Conservation (phyloP, 441 rosid genomes). For the Eutrema salsugineum region DNA sequence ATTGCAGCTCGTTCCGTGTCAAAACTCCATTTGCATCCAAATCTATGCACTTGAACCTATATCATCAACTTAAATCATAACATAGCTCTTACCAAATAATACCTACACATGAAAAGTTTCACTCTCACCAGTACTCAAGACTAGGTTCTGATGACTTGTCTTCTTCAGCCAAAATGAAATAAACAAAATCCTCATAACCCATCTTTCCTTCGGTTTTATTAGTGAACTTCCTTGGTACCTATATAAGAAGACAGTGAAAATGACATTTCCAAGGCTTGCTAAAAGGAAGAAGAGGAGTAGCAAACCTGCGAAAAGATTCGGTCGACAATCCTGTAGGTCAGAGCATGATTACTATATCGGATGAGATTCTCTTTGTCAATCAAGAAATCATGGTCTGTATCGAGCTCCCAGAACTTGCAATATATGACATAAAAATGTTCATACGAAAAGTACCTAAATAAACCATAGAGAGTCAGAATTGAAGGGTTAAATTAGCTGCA, state of each 20-base stretch:
- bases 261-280: not conserved
- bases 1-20: conserved; percentile 90
- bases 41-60: conserved; percentile 96
- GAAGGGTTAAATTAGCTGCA: not conserved
- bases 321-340: conserved; percentile 97
- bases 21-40: conserved; percentile 92
- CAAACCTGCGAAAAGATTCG: conserved; percentile 97
- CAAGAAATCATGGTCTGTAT: conserved; percentile 96
- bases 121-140: conserved; percentile 86
- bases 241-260: conserved; percentile 23
- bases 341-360: conserved; percentile 98
- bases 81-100: not conserved
- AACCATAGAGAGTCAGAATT: not conserved
- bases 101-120: conserved; percentile 18
- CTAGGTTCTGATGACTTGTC: conserved; percentile 97
- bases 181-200: conserved; percentile 99
- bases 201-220: conserved; percentile 92
- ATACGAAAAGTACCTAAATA: conserved; percentile 87
- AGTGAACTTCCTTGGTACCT: conserved; percentile 92
- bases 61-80: not conserved
- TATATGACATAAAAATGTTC: conserved; percentile 98
- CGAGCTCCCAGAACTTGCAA: conserved; percentile 99
- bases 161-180: conserved; percentile 96
- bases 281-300: not conserved
- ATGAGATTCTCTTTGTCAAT: conserved; percentile 99